Percentiles rank a stretch among this genome's conserved stretches.
phyloP scores from a whole-genome alignment of 768 basidiomycete genomes.

The Coprinopsis sp. region DNA sequence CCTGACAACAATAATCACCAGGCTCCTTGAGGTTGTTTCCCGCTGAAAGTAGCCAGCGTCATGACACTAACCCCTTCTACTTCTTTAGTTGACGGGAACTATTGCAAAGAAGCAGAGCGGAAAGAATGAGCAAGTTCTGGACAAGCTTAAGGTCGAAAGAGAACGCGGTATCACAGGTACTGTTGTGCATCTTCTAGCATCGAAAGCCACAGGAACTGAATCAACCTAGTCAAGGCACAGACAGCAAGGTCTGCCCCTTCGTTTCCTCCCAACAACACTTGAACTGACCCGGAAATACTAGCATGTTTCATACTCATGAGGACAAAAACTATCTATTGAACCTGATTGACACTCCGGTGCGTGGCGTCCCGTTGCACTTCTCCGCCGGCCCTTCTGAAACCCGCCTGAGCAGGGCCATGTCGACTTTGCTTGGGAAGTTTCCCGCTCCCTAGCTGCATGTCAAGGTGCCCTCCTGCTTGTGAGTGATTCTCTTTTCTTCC shows the following conservation, averaged over 20 bases:
- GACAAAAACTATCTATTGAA: constrained; percentile 73
- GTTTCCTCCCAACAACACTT: too few species aligned
- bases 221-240: constrained; percentile 80
- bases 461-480: constrained; percentile 80
- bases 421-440: constrained; percentile 97
- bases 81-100: constrained; percentile 75
- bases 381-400: not conserved
- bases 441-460: constrained; percentile 86
- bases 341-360: constrained; percentile 91
- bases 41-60: not conserved
- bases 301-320: constrained; percentile 71
- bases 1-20: constrained; percentile 20
- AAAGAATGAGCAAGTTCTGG: constrained; percentile 80
- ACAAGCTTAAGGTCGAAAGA: constrained; percentile 94
- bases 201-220: not conserved
- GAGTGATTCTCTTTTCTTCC: constrained; percentile 10
- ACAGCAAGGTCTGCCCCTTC: constrained; percentile 63
- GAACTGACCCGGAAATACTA: constrained; percentile 29
- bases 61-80: not conserved
- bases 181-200: constrained; percentile 14
- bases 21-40: constrained; percentile 64
- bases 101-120: constrained; percentile 62
- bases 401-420: constrained; percentile 71
- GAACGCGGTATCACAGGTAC: constrained; percentile 94
- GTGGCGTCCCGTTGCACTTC: constrained; percentile 14